Evolutionary conservation across 306 rosid species (phyloP).

Genomic region (Cyamopsis tetragonoloba): DNA sequence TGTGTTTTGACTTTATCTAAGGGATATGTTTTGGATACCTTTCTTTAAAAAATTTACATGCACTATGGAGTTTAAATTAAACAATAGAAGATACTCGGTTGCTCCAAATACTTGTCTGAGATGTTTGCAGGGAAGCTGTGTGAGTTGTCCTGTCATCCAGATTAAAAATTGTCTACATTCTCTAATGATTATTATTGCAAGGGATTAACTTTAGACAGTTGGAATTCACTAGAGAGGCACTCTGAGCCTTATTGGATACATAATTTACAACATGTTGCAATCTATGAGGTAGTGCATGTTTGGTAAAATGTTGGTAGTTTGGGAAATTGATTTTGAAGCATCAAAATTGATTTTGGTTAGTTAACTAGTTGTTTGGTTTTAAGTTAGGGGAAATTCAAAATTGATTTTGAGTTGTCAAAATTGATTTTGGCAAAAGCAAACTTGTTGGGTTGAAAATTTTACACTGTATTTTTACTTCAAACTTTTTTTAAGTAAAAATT

Average conservation of each 20-base stretch:
- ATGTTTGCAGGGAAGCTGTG: not conserved
- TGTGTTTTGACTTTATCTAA: slow-evolving; percentile 6
- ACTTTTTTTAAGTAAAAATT: too few relatives aligned
- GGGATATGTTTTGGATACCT: not conserved
- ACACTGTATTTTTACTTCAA: too few relatives aligned
- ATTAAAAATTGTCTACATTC: not conserved
- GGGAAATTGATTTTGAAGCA: too few relatives aligned
- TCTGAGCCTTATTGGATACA: slow-evolving; percentile 7
- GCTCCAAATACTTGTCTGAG: not conserved
- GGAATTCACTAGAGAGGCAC: not conserved
- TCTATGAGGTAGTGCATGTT: too few relatives aligned
- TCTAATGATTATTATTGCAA: not conserved
- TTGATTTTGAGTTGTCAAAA: too few relatives aligned
- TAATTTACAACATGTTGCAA: not conserved
- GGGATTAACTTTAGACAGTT: slow-evolving; percentile 6
- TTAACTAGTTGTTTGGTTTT: too few relatives aligned
- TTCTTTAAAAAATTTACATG: not conserved
- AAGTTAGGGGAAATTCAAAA: too few relatives aligned
- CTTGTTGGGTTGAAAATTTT: too few relatives aligned
- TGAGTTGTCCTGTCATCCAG: not conserved
- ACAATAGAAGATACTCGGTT: not conserved
- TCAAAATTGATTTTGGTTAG: too few relatives aligned
- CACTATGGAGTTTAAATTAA: not conserved
- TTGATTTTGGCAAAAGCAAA: too few relatives aligned
- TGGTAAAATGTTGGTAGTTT: too few relatives aligned